Percentiles rank a stretch among this genome's conserved stretches.
phyloP scores from a whole-genome alignment of 768 basidiomycete genomes.

The Lentinula edodes region DNA sequence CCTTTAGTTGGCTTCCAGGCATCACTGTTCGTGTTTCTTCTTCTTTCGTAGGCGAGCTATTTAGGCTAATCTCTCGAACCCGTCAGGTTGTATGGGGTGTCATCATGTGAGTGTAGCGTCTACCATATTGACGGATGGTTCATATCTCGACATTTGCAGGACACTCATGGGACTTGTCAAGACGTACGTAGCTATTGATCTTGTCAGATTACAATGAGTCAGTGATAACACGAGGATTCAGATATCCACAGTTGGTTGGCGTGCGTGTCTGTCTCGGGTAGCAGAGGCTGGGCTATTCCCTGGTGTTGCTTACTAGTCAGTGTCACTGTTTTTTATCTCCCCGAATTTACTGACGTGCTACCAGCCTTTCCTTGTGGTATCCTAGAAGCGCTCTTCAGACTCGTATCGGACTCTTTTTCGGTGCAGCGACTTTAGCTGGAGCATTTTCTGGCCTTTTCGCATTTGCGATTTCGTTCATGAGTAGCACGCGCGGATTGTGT shows the following conservation, averaged over 20 bases:
- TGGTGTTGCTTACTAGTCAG: constrained; percentile 69
- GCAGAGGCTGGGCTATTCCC: constrained; percentile 72
- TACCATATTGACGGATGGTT: not conserved
- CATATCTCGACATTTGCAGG: constrained; percentile 25
- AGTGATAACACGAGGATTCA: not conserved
- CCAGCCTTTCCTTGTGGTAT: constrained; percentile 63
- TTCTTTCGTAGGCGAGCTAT: not conserved
- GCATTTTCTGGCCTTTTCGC: constrained; percentile 60
- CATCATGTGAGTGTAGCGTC: constrained; percentile 41
- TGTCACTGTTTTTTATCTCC: not conserved
- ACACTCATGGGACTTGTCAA: constrained; percentile 64
- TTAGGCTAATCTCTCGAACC: too few species aligned
- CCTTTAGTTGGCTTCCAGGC: constrained; percentile 53
- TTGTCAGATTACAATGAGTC: not conserved
- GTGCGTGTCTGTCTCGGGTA: constrained; percentile 50
- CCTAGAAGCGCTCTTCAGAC: constrained; percentile 55
- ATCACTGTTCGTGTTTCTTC: constrained; percentile 42
- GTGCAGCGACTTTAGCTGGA: constrained; percentile 58
- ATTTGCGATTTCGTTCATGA: constrained; percentile 50
- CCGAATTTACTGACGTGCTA: not conserved
- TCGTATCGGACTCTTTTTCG: constrained; percentile 60
- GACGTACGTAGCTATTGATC: constrained; percentile 30
- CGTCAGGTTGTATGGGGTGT: constrained; percentile 53
- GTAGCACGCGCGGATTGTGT: constrained; percentile 34
- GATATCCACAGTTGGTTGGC: constrained; percentile 58